These are phyloP conservation scores for Chrysosporium keratinophilum DNA, from an alignment of 2,329 filamentous ascomycete genomes.

Conservation along the genomic window DNA sequence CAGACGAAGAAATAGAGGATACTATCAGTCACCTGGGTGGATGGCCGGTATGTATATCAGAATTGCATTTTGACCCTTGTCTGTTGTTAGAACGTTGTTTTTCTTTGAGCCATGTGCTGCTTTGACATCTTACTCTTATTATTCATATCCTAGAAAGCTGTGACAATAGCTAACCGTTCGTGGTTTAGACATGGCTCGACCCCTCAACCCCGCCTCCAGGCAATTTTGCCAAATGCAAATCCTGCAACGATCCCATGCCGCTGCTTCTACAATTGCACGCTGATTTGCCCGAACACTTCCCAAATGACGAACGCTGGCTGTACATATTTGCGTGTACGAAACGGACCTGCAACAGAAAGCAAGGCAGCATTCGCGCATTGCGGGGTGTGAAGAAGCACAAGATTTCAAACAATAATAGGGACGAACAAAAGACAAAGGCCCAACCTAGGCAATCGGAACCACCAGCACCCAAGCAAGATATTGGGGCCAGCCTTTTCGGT, in stretches of 20 bases:
- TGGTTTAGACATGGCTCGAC: conserved; percentile 68
- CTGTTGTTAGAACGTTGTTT: background rate
- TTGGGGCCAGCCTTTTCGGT: conserved; percentile 54
- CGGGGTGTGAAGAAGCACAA: conserved; percentile 51
- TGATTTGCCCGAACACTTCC: conserved; percentile 76
- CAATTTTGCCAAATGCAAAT: conserved; percentile 69
- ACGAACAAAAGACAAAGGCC: conserved; percentile 17
- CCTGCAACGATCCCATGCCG: conserved; percentile 73
- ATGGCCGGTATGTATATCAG: conserved; percentile 54
- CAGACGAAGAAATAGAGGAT: conserved; percentile 68
- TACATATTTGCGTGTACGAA: conserved; percentile 77
- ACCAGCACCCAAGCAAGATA: conserved; percentile 27
- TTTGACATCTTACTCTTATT: too few species aligned
- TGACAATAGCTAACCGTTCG: background rate
- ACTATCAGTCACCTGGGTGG: conserved; percentile 81
- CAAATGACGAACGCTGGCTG: conserved; percentile 73
- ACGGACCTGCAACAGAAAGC: conserved; percentile 68
- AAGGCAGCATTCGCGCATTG: conserved; percentile 68
- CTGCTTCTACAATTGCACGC: conserved; percentile 84
- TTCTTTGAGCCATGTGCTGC: background rate
- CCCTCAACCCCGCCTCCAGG: conserved; percentile 60
- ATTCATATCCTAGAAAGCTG: background rate
- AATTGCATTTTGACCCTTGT: background rate
- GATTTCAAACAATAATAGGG: conserved; percentile 24
- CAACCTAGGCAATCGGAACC: conserved; percentile 13